A percentile compares a stretch with the other conserved stretches of the same genome.
phyloP scores from a whole-genome alignment of 2,329 filamentous ascomycete species.

The Colletotrichum sansevieriae region DNA sequence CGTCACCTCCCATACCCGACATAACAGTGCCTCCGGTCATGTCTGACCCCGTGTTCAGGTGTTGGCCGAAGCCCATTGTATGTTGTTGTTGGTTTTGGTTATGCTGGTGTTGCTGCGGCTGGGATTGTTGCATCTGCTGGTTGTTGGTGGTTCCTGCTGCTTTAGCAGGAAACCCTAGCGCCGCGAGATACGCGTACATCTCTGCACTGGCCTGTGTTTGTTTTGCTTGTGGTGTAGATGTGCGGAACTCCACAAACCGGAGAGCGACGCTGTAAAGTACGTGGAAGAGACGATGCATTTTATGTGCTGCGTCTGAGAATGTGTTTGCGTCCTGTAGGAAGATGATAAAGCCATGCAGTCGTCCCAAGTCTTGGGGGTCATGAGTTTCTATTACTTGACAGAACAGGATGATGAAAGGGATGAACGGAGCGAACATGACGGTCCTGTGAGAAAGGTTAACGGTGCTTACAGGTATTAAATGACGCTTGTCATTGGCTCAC shows the following conservation, averaged over 20 bases:
- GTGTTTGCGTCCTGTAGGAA: conserved; percentile 65
- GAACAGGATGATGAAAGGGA: conserved; percentile 68
- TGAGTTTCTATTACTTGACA: conserved; percentile 63
- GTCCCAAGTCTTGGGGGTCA: conserved; percentile 56
- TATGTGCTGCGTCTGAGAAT: conserved; percentile 62
- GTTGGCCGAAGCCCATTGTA: conserved; percentile 32
- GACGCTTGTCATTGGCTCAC: conserved; percentile 45
- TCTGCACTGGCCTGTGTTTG: conserved; percentile 52
- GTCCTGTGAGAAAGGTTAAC: conserved; percentile 49
- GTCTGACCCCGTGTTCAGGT: background rate
- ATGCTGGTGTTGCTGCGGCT: conserved; percentile 8
- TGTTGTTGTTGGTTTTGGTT: conserved; percentile 16
- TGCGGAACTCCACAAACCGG: conserved; percentile 69
- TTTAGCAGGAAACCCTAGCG: conserved; percentile 58
- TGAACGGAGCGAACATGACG: conserved; percentile 64
- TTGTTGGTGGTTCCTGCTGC: background rate
- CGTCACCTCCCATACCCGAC: conserved; percentile 4
- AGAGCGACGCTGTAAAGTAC: conserved; percentile 70
- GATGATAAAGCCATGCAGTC: conserved; percentile 62
- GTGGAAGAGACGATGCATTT: conserved; percentile 69
- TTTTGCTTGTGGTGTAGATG: conserved; percentile 46
- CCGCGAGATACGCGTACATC: conserved; percentile 65
- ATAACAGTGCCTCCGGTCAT: background rate
- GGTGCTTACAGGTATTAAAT: too few relatives aligned
- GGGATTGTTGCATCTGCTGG: conserved; percentile 6